phyloP scores from a whole-genome alignment of 2,329 filamentous ascomycete genomes.

The Polychaeton citri region DNA sequence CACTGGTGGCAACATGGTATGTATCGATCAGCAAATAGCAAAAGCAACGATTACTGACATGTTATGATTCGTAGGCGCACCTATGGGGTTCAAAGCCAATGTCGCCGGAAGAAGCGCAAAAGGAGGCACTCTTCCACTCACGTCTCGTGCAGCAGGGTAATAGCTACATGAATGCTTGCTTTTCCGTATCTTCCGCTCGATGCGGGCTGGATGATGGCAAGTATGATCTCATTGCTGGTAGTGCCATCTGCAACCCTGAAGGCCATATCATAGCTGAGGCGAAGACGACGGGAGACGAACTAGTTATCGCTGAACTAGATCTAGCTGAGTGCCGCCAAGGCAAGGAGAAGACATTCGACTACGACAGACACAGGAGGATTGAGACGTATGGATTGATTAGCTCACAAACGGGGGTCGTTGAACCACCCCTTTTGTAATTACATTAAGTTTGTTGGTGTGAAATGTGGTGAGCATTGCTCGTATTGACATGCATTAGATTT shows the following conservation, averaged over 20 bases:
- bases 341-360: constrained; percentile 36
- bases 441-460: too few species aligned
- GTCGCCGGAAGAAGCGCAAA: too few species aligned
- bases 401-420: constrained; percentile 30
- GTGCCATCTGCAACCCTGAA: constrained; percentile 34
- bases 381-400: constrained; percentile 31
- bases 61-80: too few species aligned
- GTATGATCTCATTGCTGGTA: constrained; percentile 36
- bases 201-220: constrained; percentile 40
- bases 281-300: constrained; percentile 35
- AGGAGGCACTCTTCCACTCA: too few species aligned
- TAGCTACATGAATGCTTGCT: constrained; percentile 41
- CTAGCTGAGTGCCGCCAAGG: constrained; percentile 34
- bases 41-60: too few species aligned
- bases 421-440: too few species aligned
- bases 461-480: too few species aligned
- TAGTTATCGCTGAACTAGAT: constrained; percentile 39
- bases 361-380: constrained; percentile 30
- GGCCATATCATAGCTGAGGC: constrained; percentile 39
- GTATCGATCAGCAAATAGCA: too few species aligned
- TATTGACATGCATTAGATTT: too few species aligned
- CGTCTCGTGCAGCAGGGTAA: too few species aligned
- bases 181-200: constrained; percentile 36
- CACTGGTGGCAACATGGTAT: too few species aligned
- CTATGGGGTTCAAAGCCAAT: too few species aligned